Evolutionary conservation across 495 filamentous ascomycete genomes (phyloP), one percentile per base, ranked within the genome.

Genomic region (Rhizodiscina lignyota): DNA sequence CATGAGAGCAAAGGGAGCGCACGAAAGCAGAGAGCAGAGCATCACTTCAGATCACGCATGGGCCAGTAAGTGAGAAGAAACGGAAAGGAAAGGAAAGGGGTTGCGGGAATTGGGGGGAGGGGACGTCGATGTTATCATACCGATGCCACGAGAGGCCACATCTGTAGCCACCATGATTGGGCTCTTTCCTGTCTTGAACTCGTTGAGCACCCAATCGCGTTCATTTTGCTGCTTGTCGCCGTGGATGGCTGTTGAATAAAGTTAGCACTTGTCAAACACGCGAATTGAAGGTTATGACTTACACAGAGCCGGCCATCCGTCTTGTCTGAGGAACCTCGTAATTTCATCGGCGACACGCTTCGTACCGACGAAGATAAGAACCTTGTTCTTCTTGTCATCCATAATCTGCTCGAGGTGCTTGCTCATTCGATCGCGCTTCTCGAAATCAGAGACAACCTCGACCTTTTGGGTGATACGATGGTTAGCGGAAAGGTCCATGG

Each of bases 181-280:
- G 51, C 79, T 83, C 58, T 79, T 74, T 62, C 89, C 86, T 46
- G 83, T 84, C 75, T 96, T 97, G 71, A 97, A 97, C 58, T 97
- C 89, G 54, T 94, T 92, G 56, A 97, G 66, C 48, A 97, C 89
- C 89, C 89, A 97, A 64, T 97, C 89, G 64, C 89, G 85, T 62
- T 97, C 89, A 54, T 94, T 91, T 56, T 97, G 89, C 51, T 94
- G 86, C 66, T 97, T 97, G 70, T 97, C 89, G 51, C 89, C 89
- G 67, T 97, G 89, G 49, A 97, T 97, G 32, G 89, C 85, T n/a
- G n/a, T n/a, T 85, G 40, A 21, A 19, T 19, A 40, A 15, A 19
- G 57, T 80, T 66, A 79, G 71, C 37, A 48, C 17, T 5, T 29
- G 26, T 21, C n/a, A 27, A 4, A 36, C n/a, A 5, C n/a, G 5